Conservation (phyloP, 2,329 filamentous ascomycete genomes). For the Bipolaris victoriae region DNA sequence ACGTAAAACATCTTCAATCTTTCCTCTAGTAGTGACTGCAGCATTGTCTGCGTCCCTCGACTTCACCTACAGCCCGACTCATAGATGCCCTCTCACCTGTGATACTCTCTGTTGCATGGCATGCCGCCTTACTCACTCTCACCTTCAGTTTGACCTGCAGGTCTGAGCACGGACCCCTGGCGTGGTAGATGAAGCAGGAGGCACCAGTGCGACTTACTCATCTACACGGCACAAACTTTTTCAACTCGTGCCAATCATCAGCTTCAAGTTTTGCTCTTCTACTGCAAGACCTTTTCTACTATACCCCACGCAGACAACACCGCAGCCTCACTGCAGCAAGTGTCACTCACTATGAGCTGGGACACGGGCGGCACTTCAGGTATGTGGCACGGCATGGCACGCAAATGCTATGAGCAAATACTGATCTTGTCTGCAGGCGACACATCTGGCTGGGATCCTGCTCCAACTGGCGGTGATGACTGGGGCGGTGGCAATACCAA, state of each 20-base stretch:
- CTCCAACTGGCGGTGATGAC: slow-evolving; percentile 11
- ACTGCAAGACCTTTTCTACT: neutral
- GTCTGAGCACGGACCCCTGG: slow-evolving; percentile 3
- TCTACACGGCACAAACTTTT: neutral
- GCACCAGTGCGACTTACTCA: slow-evolving; percentile 1
- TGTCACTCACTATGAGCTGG: slow-evolving; percentile 28
- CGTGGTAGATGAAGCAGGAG: slow-evolving; percentile 2
- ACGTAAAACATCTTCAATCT: neutral
- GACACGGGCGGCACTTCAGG: slow-evolving; percentile 24
- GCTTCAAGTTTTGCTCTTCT: neutral
- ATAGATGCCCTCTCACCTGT: neutral
- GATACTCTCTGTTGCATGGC: neutral
- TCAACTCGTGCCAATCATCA: neutral
- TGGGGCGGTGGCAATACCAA: slow-evolving; percentile 18
- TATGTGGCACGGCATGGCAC: slow-evolving; percentile 3
- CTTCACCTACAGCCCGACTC: neutral
- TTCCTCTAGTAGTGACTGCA: neutral
- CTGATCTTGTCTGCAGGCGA: slow-evolving; percentile 21
- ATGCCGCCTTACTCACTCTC: slow-evolving; percentile 6
- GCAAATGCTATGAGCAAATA: slow-evolving; percentile 6
- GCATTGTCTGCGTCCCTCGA: neutral
- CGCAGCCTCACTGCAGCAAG: neutral
- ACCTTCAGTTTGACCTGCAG: slow-evolving; percentile 8
- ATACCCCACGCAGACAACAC: neutral
- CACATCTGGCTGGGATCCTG: slow-evolving; percentile 16